Conservation (phyloP, 2,329 filamentous ascomycete genomes). For the Huntiella savannae region DNA sequence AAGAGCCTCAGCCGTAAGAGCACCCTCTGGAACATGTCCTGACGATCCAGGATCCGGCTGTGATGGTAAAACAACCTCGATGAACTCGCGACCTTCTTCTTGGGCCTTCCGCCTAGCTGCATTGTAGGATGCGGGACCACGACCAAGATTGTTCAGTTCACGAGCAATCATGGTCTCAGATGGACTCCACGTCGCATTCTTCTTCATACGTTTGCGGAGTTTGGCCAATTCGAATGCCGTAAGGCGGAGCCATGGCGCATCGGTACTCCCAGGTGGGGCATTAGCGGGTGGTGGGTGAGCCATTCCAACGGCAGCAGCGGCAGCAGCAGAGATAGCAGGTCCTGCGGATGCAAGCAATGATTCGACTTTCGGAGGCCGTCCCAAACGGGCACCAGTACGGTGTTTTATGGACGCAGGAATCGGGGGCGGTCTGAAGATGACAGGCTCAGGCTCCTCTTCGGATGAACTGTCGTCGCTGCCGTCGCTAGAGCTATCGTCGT, state of each 20-base stretch:
- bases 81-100: slow-evolving; percentile 43
- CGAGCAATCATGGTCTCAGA: slow-evolving; percentile 73
- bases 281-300: slow-evolving; percentile 41
- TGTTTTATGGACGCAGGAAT: slow-evolving; percentile 1
- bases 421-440: slow-evolving; percentile 18
- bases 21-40: slow-evolving; percentile 32
- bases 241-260: slow-evolving; percentile 47
- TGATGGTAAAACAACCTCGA: slow-evolving; percentile 6
- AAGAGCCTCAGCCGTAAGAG: slow-evolving; percentile 36
- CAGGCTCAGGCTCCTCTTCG: slow-evolving; percentile 28
- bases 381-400: slow-evolving; percentile 8
- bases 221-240: slow-evolving; percentile 46
- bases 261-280: slow-evolving; percentile 35
- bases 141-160: slow-evolving; percentile 52
- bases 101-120: slow-evolving; percentile 46
- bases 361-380: slow-evolving; percentile 14
- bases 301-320: slow-evolving; percentile 23
- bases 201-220: slow-evolving; percentile 74
- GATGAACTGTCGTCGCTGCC: slow-evolving; percentile 22
- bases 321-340: slow-evolving; percentile 21
- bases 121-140: slow-evolving; percentile 43
- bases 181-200: slow-evolving; percentile 70
- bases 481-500: slow-evolving; percentile 38
- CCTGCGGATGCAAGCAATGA: slow-evolving; percentile 12
- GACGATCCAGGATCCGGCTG: slow-evolving; percentile 20